Conservation (phyloP, 1,284 basidiomycete species). For the Earliella scabrosa region DNA sequence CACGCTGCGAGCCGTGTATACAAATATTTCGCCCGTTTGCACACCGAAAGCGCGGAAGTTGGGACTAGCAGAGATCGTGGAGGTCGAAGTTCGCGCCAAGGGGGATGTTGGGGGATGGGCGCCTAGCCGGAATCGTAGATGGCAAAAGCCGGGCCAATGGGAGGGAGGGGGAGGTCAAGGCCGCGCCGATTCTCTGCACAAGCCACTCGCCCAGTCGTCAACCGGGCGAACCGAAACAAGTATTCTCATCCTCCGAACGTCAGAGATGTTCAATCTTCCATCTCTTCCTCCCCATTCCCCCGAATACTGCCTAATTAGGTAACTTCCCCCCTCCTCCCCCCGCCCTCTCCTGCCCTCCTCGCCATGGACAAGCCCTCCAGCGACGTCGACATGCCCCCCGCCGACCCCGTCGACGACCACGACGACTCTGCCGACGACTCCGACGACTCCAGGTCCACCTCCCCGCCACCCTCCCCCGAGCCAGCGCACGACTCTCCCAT, state of each 20-base stretch:
- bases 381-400: constrained; percentile 26
- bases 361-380: constrained; percentile 23
- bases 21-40: too few relatives aligned
- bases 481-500: constrained; percentile 34
- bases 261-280: constrained; percentile 24
- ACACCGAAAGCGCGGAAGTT: background rate
- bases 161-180: constrained; percentile 21
- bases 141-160: constrained; percentile 40
- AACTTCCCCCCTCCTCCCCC: constrained; percentile 29
- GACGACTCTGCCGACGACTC: constrained; percentile 17
- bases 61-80: background rate
- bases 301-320: constrained; percentile 36
- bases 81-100: background rate
- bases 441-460: constrained; percentile 12
- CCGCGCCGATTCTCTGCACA: constrained; percentile 31
- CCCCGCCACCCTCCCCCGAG: constrained; percentile 28
- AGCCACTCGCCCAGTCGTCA: constrained; percentile 29
- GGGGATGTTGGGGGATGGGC: constrained; percentile 6
- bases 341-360: constrained; percentile 13
- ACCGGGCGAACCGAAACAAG: constrained; percentile 28
- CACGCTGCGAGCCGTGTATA: too few relatives aligned
- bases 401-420: constrained; percentile 25
- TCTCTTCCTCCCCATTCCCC: constrained; percentile 28
- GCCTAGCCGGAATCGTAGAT: constrained; percentile 33
- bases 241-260: constrained; percentile 22